Evolutionary conservation across 768 basidiomycete species (phyloP).

Genomic region (Psilocybe cubensis): DNA sequence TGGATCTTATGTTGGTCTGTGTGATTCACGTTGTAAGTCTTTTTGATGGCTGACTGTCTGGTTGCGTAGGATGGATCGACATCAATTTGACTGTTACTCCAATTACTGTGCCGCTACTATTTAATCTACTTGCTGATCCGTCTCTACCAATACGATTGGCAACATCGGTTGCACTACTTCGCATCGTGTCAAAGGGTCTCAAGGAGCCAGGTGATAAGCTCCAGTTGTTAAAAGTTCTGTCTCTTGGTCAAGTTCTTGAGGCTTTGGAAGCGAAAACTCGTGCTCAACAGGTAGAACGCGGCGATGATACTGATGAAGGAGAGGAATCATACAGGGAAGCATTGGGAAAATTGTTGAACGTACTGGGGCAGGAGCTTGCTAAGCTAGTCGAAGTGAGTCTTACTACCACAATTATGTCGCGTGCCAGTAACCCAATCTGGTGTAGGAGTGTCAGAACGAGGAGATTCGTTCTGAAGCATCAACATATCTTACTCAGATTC

Average conservation of each 20-base stretch:
- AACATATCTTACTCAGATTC: slow-evolving; percentile 61
- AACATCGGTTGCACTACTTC: slow-evolving; percentile 76
- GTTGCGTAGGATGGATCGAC: slow-evolving; percentile 89
- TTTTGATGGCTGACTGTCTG: neutral
- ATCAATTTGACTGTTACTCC: slow-evolving; percentile 95
- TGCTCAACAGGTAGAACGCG: slow-evolving; percentile 63
- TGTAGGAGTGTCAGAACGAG: slow-evolving; percentile 63
- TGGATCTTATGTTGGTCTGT: slow-evolving; percentile 92
- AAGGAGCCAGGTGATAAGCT: slow-evolving; percentile 91
- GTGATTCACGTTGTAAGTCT: neutral
- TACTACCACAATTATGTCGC: slow-evolving; percentile 25
- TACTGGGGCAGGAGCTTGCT: slow-evolving; percentile 78
- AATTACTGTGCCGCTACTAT: slow-evolving; percentile 82
- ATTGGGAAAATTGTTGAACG: slow-evolving; percentile 82
- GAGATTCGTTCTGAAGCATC: slow-evolving; percentile 68
- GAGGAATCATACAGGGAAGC: slow-evolving; percentile 90
- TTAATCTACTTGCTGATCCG: slow-evolving; percentile 78
- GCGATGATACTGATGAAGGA: slow-evolving; percentile 79
- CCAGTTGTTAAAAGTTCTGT: slow-evolving; percentile 86
- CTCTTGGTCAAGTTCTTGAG: slow-evolving; percentile 80
- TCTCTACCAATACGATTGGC: slow-evolving; percentile 83
- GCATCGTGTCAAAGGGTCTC: slow-evolving; percentile 90
- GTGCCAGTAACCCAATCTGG: slow-evolving; percentile 7
- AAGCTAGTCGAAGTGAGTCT: slow-evolving; percentile 79
- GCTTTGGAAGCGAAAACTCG: slow-evolving; percentile 81